Evolutionary conservation across 306 rosid genomes (phyloP), one percentile per base, ranked within the genome.

Genomic region (Castanea mollissima): DNA sequence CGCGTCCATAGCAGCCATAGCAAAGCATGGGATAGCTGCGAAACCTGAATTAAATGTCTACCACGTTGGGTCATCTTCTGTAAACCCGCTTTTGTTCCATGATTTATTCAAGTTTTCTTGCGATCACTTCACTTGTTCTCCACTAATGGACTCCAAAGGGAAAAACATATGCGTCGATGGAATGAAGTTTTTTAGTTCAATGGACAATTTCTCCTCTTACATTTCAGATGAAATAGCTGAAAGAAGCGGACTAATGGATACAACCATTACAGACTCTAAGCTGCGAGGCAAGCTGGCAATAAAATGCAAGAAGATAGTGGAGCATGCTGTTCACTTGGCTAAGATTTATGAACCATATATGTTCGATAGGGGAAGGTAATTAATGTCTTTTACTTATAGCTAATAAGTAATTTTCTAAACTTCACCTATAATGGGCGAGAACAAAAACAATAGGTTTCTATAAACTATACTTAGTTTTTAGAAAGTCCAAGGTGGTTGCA

Each of bases 61-160:
- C 85, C 92, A 88, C 9, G 76, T 88, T 0, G 89, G 85, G 4
- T 88, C 92, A 18, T 88, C 92, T 1, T 79, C 84, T 18, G 79
- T 76, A 51, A 88, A 88, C 55, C 92, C 92, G 1, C 52, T 86
- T 31, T 29, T 56, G 9, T 64, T 86, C 15, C 64, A 84, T 13
- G 80, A 80, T 16, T 69, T 82, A 4, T 74, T 69, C 78, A 21
- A 35, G 27, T 31, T 55, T 84, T 52, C 68, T 86, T 79, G 72
- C 44, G 82, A 86, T 21, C 85, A 86, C 63, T 88, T 86, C 71
- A 72, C 65, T 27, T 76, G 88, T 70, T 86, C 83, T 1, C 90
- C 88, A 0, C 76, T 82, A 7, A 7, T 73, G 44, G 87, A 88
- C 60, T 75, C 74, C 0, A 78, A 77, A 4, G 92, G 88, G 10